Base-by-base conservation (phyloP, 2,329 filamentous ascomycete species). In the Ceratocystis alfenasii region DNA sequence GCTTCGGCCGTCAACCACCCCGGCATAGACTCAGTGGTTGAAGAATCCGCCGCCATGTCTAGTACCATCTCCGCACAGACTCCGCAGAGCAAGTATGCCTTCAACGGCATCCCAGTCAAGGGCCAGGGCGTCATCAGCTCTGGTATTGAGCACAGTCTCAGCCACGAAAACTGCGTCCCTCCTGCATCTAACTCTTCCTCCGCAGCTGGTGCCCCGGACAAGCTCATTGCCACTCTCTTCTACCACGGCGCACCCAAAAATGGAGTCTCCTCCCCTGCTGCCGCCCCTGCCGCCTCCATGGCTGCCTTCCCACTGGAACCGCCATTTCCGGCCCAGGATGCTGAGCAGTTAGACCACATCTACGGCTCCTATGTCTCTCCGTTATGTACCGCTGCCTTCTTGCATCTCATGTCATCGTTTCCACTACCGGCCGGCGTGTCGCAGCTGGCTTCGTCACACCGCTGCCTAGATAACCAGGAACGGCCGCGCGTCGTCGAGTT, bases 361-460 rank as follows among this genome's bases (percentile, higher is more conserved):
- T 87, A 87, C 70, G 84, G 84, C 68, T 84, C 82, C 22, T 85
- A 85, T 71, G 81, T 87, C 71, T 86, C 83, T 20, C 83, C 84
- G 5, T 77, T 87, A 68, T 87, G 84, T 75, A 80, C 86, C 68
- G 83, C 83, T 8, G 84, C 83, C 15, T 87, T 87, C 73, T 78
- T 87, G 25, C 83, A 86, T 71, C 79, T 87, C 68, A 85, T 87
- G 79, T 83, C 83, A 22, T 80, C 78, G 22, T 85, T 87, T 68
- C 84, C 84, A 12, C 76, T 82, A 22, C 79, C 80, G 0, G 74
- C 75, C 10, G 81, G 78, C 50, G 77, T 78, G n/a, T 75, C 76
- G 50, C 79, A 83, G 70, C 76, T 83, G 65, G 79, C 79, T 67
- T 86, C 83, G 33, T 83, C 83, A 59, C 85, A 87, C 70, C 81